phyloP scores from a whole-genome alignment of 164 flowering plant genomes.

The Vitis vinifera region ASM3070453v1 NC_081822.1:8243001-8243500 shows the following conservation, averaged over 20 bases:
- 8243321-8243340: slow-evolving; percentile 29
- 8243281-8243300: slow-evolving; percentile 26
- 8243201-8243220: slow-evolving; percentile 12
- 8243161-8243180: neutral
- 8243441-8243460: slow-evolving; percentile 8
- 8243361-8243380: neutral
- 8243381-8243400: slow-evolving; percentile 23
- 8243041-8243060: no score
- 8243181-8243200: neutral
- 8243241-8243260: slow-evolving; percentile 31
- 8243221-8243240: slow-evolving; percentile 25
- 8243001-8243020: neutral
- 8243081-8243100: slow-evolving; percentile 1
- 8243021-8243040: no score
- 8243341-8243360: neutral
- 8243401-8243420: slow-evolving; percentile 22
- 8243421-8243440: slow-evolving; percentile 36
- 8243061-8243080: no score
- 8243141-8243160: neutral
- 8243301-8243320: slow-evolving; percentile 23
- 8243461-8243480: neutral
- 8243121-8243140: neutral
- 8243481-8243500: neutral
- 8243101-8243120: neutral
- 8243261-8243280: slow-evolving; percentile 38